A percentile compares a stretch with the other conserved stretches of the same genome.
These are phyloP conservation scores for Caryopteris hybrid DNA, from an alignment of 305 asterid species.

Conservation along the genomic window DNA sequence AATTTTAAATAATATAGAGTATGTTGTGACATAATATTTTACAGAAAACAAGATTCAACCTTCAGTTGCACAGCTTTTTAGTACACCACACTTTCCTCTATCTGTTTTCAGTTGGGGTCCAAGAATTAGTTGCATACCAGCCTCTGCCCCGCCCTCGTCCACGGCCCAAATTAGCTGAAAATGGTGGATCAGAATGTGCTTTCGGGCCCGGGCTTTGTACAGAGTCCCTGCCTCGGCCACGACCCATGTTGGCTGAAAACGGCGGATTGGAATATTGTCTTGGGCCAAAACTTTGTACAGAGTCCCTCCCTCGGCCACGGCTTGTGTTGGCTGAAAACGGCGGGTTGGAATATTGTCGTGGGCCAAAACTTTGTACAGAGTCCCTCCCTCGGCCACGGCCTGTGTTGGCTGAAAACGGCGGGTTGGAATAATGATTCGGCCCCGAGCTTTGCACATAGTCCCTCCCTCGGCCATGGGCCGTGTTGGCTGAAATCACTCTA, in stretches of 20 bases:
- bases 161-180: background rate
- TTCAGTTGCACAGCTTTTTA: background rate
- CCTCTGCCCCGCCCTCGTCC: conserved; percentile 11
- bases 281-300: no score
- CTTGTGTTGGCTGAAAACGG: background rate
- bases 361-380: background rate
- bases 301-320: conserved; percentile 3
- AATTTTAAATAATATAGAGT: no score
- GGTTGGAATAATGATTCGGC: background rate
- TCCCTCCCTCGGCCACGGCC: background rate
- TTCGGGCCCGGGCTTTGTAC: background rate
- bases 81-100: background rate
- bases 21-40: no score
- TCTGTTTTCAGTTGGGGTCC: no score
- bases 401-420: background rate
- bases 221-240: no score
- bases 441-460: background rate
- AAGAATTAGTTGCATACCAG: background rate
- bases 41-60: background rate
- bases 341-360: background rate
- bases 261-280: no score
- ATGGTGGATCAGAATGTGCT: background rate
- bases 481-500: background rate
- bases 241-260: no score
- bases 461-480: background rate